Evolutionary conservation across 73 alveolate genomes (phyloP).

Genomic region (Paramecium biaurelia): DNA sequence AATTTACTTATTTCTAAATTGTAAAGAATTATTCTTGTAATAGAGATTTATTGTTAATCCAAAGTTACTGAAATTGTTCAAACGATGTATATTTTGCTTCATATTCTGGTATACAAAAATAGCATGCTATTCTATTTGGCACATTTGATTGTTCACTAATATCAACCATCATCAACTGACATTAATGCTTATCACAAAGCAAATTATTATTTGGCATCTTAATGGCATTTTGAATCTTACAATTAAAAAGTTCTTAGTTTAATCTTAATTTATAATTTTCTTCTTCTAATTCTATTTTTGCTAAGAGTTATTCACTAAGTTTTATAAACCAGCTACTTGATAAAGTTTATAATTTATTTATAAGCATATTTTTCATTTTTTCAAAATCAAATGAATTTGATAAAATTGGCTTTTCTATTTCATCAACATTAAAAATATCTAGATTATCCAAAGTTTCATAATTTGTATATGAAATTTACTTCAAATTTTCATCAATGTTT

Average conservation of each 20-base stretch:
- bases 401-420: not conserved
- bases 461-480: not conserved
- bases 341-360: not conserved
- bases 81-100: not conserved
- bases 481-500: not conserved
- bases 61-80: not conserved
- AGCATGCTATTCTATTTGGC: not conserved
- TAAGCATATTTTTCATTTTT: not conserved
- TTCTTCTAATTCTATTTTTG: not conserved
- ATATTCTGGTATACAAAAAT: not conserved
- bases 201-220: not conserved
- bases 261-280: not conserved
- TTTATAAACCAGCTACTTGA: not conserved
- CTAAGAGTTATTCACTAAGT: not conserved
- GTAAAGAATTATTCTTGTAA: not conserved
- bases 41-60: not conserved
- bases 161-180: not conserved
- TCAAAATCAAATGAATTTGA: not conserved
- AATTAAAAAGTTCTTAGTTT: not conserved
- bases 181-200: not conserved
- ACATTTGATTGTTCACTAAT: not conserved
- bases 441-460: not conserved
- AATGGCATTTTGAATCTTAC: not conserved
- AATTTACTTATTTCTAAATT: not conserved
- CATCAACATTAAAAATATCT: not conserved